phyloP scores from a whole-genome alignment of 1,284 basidiomycete genomes.

The Serendipita sp. region DNA sequence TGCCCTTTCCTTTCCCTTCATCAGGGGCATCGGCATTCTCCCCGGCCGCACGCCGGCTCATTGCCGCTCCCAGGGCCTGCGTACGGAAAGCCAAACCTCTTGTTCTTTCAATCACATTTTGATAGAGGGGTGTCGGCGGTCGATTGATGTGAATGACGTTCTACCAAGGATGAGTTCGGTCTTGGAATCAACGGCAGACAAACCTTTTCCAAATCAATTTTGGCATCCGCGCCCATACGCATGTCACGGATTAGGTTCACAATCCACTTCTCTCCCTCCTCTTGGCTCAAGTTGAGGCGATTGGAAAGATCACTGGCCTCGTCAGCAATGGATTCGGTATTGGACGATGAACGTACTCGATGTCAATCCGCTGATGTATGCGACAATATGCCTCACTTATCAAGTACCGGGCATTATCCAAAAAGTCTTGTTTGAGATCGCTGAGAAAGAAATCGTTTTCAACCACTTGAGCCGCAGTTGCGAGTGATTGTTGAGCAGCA shows the following conservation, averaged over 20 bases:
- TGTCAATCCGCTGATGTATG: conserved; percentile 94
- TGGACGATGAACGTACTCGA: conserved; percentile 43
- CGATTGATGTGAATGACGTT: conserved; percentile 94
- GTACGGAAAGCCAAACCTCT: conserved; percentile 84
- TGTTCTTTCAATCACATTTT: conserved; percentile 92
- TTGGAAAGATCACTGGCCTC: conserved; percentile 69
- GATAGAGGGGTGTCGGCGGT: conserved; percentile 80
- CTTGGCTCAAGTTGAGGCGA: conserved; percentile 78
- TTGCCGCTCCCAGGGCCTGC: conserved; percentile 78
- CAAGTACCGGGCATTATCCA: conserved; percentile 90
- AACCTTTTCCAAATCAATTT: conserved; percentile 92
- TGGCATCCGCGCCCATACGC: conserved; percentile 86
- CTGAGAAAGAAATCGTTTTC: conserved; percentile 88
- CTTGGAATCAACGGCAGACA: conserved; percentile 8
- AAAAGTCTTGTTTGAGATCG: conserved; percentile 81
- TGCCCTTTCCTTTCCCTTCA: background rate
- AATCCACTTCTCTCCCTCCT: conserved; percentile 98
- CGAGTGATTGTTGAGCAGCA: conserved; percentile 72
- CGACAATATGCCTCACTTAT: conserved; percentile 96
- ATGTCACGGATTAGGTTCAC: conserved; percentile 97
- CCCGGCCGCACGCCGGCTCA: conserved; percentile 36
- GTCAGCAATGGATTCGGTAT: conserved; percentile 1
- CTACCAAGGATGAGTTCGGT: conserved; percentile 27
- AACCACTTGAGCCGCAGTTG: conserved; percentile 70
- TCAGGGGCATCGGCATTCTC: background rate